Percentiles rank a stretch among this genome's conserved stretches.
Evolutionary conservation across 495 filamentous ascomycete species (phyloP).

Genomic region (Pyronema domesticum): DNA sequence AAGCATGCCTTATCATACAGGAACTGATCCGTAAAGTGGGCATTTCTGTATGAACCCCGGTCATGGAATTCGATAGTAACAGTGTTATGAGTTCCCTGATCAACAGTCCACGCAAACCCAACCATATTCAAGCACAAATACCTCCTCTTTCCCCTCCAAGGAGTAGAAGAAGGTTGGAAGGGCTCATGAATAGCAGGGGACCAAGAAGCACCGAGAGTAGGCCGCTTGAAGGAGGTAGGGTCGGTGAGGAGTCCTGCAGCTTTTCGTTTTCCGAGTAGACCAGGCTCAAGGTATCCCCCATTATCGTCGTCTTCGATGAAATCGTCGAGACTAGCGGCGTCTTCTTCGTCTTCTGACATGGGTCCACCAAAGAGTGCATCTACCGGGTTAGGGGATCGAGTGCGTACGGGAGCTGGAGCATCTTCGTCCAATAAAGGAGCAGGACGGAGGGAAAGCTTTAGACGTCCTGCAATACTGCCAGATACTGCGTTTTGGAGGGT

Average conservation of each 20-base stretch:
- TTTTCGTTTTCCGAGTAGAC: conserved; percentile 47
- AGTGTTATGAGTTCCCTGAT: conserved; percentile 86
- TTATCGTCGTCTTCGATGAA: conserved; percentile 26
- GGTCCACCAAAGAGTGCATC: conserved; percentile 34
- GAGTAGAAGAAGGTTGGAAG: conserved; percentile 86
- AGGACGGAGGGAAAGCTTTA: conserved; percentile 43
- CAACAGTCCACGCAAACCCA: conserved; percentile 91
- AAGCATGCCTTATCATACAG: conserved; percentile 89
- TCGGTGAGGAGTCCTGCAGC: conserved; percentile 19
- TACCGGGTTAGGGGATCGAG: conserved; percentile 38
- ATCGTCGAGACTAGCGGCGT: conserved; percentile 22
- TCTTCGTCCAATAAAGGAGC: conserved; percentile 44
- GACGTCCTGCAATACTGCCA: conserved; percentile 39
- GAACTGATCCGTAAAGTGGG: conserved; percentile 93
- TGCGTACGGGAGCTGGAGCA: conserved; percentile 10
- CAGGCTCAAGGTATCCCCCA: conserved; percentile 32
- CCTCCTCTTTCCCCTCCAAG: conserved; percentile 81
- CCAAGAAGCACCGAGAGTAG: conserved; percentile 26
- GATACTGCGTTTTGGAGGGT: conserved; percentile 69
- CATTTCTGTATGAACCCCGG: conserved; percentile 73
- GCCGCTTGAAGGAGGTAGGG: conserved; percentile 30
- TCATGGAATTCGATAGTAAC: conserved; percentile 98
- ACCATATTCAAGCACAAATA: conserved; percentile 88
- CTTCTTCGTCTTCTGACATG: conserved; percentile 31
- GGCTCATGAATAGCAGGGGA: conserved; percentile 57